Percentiles rank a stretch among this genome's conserved stretches.
Conservation (phyloP, 768 basidiomycete species). For the Suillus subalutaceus region DNA sequence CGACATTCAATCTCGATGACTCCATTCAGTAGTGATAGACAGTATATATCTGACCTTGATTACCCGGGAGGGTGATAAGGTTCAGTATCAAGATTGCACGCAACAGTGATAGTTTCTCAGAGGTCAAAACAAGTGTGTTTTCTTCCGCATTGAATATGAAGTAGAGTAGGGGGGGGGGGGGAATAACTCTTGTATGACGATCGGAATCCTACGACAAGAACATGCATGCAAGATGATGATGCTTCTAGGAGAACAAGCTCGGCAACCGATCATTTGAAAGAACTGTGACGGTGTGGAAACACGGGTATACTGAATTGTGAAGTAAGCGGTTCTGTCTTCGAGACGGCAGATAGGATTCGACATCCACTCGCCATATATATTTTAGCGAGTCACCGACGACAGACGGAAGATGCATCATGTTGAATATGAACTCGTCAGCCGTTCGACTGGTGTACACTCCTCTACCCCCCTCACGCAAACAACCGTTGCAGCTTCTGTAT, state of each 20-base stretch:
- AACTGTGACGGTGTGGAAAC: too few species aligned
- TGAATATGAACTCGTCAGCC: conserved; percentile 33
- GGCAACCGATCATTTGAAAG: background rate
- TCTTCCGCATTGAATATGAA: background rate
- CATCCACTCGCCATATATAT: background rate
- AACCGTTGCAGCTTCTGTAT: conserved; percentile 58
- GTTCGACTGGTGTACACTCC: conserved; percentile 66
- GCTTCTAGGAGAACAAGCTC: background rate
- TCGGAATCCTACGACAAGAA: background rate
- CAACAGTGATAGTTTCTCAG: background rate
- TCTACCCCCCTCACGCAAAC: conserved; percentile 69
- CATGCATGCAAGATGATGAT: background rate
- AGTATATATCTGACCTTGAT: background rate
- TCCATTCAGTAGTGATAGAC: background rate
- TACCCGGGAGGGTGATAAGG: background rate
- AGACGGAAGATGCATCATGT: conserved; percentile 12
- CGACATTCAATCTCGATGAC: background rate
- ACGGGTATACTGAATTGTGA: background rate
- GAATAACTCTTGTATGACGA: background rate
- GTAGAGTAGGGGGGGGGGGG: background rate
- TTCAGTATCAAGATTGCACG: background rate
- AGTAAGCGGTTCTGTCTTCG: conserved; percentile 2
- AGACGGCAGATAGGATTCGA: background rate
- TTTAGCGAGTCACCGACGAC: background rate
- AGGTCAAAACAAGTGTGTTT: background rate